These are phyloP conservation scores for Trichoderma cornu-damae DNA, from an alignment of 2,329 filamentous ascomycete species.

Conservation along the genomic window DNA sequence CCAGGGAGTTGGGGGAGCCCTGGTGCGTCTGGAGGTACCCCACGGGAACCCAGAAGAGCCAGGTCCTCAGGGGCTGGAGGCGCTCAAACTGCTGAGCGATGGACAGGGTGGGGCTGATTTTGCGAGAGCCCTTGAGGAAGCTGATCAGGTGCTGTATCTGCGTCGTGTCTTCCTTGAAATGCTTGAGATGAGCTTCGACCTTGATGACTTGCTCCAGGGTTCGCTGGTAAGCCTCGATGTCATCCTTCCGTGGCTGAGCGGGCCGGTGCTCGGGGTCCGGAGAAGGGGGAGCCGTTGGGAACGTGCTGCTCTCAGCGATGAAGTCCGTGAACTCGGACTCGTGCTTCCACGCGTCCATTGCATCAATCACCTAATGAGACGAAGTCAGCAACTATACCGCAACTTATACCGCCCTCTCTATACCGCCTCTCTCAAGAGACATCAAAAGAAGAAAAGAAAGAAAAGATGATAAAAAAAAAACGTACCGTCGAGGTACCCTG, in stretches of 20 bases:
- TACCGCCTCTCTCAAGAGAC: too few species aligned
- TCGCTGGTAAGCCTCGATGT: constrained; percentile 62
- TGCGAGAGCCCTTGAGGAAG: constrained; percentile 67
- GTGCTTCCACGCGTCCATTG: constrained; percentile 88
- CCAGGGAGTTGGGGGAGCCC: constrained; percentile 69
- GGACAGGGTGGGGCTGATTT: constrained; percentile 63
- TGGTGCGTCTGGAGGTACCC: constrained; percentile 72
- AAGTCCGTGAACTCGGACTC: constrained; percentile 82
- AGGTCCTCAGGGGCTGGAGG: constrained; percentile 79
- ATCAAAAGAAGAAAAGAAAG: too few species aligned
- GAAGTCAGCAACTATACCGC: background rate
- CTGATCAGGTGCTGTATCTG: constrained; percentile 64
- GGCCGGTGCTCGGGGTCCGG: constrained; percentile 57
- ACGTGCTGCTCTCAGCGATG: constrained; percentile 72
- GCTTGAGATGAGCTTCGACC: constrained; percentile 63
- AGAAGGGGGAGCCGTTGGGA: constrained; percentile 61
- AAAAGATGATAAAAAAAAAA: constrained; percentile 21
- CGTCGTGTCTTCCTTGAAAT: constrained; percentile 63
- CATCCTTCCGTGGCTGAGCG: constrained; percentile 61
- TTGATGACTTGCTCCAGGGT: constrained; percentile 63
- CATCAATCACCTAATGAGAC: constrained; percentile 66
- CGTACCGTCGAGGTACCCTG: constrained; percentile 83
- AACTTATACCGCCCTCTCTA: too few species aligned
- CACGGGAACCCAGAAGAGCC: constrained; percentile 94
- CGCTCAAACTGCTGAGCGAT: constrained; percentile 85